phyloP scores from a whole-genome alignment of 805 yeast species.

The Hanseniaspora jakobsenii region DNA sequence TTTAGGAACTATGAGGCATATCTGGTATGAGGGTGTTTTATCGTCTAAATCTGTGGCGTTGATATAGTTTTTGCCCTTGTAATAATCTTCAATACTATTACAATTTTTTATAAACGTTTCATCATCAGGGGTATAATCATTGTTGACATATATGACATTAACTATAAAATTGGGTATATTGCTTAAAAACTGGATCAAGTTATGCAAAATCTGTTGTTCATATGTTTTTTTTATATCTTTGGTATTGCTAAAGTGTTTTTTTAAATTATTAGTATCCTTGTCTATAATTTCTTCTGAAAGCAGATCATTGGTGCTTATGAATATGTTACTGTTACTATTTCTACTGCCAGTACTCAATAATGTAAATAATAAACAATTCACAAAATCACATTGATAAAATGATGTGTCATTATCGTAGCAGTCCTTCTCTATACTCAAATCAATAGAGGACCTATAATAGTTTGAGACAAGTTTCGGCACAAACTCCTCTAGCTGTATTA shows the following conservation, averaged over 20 bases:
- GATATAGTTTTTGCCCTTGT: background rate
- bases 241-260: no score
- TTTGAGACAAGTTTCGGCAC: slow-evolving; percentile 14
- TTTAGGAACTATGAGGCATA: slow-evolving; percentile 8
- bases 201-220: background rate
- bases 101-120: slow-evolving; percentile 9
- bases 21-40: background rate
- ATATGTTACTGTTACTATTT: slow-evolving; percentile 5
- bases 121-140: slow-evolving; percentile 7
- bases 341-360: slow-evolving; percentile 4
- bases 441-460: background rate
- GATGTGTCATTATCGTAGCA: background rate
- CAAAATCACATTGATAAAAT: slow-evolving; percentile 1
- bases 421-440: background rate
- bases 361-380: slow-evolving; percentile 2
- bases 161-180: background rate
- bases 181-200: slow-evolving; percentile 1
- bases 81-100: background rate
- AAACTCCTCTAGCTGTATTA: no score
- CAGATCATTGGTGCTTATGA: slow-evolving; percentile 8
- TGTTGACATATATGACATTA: slow-evolving; percentile 6
- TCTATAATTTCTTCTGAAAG: no score
- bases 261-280: no score
- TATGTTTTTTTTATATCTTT: background rate
- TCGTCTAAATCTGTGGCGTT: background rate